Evolutionary conservation across 441 rosid genomes (phyloP), one percentile per base, ranked within the genome.

Genomic region (Erysimum pusillum): DNA sequence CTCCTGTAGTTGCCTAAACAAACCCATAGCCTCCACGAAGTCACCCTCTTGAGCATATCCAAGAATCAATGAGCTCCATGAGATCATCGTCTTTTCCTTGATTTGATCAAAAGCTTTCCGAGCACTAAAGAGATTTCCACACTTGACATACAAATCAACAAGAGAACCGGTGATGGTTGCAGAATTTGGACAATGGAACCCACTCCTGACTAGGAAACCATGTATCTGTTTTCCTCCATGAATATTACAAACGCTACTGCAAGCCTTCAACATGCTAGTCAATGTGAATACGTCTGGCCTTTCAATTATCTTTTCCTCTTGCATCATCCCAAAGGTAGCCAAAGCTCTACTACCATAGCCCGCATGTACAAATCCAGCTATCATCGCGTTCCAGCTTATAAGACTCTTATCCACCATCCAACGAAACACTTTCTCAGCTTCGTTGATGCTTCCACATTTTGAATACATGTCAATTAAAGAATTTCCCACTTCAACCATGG

Each of bases 21-120:
- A 83, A 51, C 84, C 69, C 87, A 93, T 81, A 9, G 93, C 91
- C 71, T 86, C 91, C 51, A 67, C 80, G 18, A 91, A 83, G 66
- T 88, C 82, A 10, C 86, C 94, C 65, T 84, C 95, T 76, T 87
- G 95, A 73, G 96, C 96, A 85, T 87, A 90, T 69, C 96, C 97
- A 42, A 91, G 87, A 77, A 95, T 90, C 53, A 93, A 51, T 4
- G 89, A 82, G 67, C 93, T 89, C 91, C 96, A 88, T n/a, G 96
- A 87, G 81, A 91, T 82, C 57, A 85, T 79, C 75, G 82, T 85
- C 82, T 93, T 89, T 69, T 83, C 81, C 75, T 81, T 90, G 39
- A 85, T 79, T 51, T 76, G 88, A 81, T 77, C 80, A 68, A 90
- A 91, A 73, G 88, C 87, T 77, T 22, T 85, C 78, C 80, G 73